Percentiles rank a stretch among this genome's conserved stretches.
These are phyloP conservation scores for Penicillium sp. DNA, from an alignment of 2,329 filamentous ascomycete genomes.

Conservation along the genomic window DNA sequence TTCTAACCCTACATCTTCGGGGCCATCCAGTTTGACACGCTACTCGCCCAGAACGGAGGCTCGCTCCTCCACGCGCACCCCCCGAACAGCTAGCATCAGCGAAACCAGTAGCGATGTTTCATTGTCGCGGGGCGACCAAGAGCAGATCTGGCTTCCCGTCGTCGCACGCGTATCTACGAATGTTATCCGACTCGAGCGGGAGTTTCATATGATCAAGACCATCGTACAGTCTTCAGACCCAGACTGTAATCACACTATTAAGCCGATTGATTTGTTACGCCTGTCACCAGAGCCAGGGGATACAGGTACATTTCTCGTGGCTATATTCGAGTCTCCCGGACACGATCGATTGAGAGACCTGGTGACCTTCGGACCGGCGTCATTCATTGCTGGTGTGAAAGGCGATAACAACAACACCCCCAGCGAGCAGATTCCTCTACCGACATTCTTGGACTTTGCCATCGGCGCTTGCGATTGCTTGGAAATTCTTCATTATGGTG, in stretches of 20 bases:
- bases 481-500: conserved; percentile 83
- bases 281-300: conserved; percentile 64
- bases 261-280: conserved; percentile 71
- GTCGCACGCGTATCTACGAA: conserved; percentile 79
- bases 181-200: conserved; percentile 74
- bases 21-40: conserved; percentile 39
- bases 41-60: conserved; percentile 40
- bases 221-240: conserved; percentile 67
- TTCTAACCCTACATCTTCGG: conserved; percentile 26
- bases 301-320: conserved; percentile 64
- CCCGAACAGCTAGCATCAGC: conserved; percentile 50
- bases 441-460: conserved; percentile 81
- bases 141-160: conserved; percentile 54
- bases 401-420: conserved; percentile 45
- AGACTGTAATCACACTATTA: conserved; percentile 67
- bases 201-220: conserved; percentile 74
- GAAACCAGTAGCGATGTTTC: conserved; percentile 42
- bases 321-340: conserved; percentile 75
- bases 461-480: conserved; percentile 80
- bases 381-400: conserved; percentile 54
- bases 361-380: conserved; percentile 72
- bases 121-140: conserved; percentile 34
- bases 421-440: conserved; percentile 60
- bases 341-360: conserved; percentile 64
- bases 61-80: conserved; percentile 33